Evolutionary conservation across 306 rosid species (phyloP).

Genomic region (Prunus kanzakura): DNA sequence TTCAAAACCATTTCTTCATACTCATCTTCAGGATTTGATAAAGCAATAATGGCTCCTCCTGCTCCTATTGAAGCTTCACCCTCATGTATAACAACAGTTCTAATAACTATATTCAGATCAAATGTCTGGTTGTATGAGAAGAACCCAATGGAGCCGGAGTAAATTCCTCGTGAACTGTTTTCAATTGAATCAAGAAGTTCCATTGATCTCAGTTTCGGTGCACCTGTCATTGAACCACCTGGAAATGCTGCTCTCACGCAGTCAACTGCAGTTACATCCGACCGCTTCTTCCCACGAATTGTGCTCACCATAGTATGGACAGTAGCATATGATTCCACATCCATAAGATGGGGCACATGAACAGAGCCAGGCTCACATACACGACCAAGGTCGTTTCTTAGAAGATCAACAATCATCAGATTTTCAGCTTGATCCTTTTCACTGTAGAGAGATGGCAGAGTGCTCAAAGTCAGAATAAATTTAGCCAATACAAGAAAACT

Average conservation of each 20-base stretch:
- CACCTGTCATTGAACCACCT: slow-evolving; percentile 98
- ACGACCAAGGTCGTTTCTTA: slow-evolving; percentile 96
- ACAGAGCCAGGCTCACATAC: slow-evolving; percentile 95
- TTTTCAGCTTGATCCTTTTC: slow-evolving; percentile 98
- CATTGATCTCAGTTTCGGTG: slow-evolving; percentile 96
- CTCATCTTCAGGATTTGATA: slow-evolving; percentile 85
- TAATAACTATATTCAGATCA: slow-evolving; percentile 91
- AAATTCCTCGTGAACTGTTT: slow-evolving; percentile 78
- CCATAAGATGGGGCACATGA: slow-evolving; percentile 90
- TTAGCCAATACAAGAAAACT: background rate
- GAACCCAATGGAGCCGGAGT: slow-evolving; percentile 93
- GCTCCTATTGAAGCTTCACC: slow-evolving; percentile 97
- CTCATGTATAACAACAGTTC: slow-evolving; percentile 75
- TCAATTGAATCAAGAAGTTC: slow-evolving; percentile 85
- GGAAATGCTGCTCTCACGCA: slow-evolving; percentile 95
- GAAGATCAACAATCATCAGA: slow-evolving; percentile 96
- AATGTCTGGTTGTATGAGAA: slow-evolving; percentile 88
- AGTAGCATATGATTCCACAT: slow-evolving; percentile 84
- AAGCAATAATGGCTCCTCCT: slow-evolving; percentile 95
- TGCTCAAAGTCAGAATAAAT: background rate
- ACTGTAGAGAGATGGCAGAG: slow-evolving; percentile 29
- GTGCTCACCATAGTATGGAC: slow-evolving; percentile 99
- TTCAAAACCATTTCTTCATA: slow-evolving; percentile 91
- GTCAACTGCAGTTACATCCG: slow-evolving; percentile 56
- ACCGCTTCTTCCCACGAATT: slow-evolving; percentile 70